Conservation (phyloP, 306 rosid genomes). For the Amphicarpaea edgeworthii region DNA sequence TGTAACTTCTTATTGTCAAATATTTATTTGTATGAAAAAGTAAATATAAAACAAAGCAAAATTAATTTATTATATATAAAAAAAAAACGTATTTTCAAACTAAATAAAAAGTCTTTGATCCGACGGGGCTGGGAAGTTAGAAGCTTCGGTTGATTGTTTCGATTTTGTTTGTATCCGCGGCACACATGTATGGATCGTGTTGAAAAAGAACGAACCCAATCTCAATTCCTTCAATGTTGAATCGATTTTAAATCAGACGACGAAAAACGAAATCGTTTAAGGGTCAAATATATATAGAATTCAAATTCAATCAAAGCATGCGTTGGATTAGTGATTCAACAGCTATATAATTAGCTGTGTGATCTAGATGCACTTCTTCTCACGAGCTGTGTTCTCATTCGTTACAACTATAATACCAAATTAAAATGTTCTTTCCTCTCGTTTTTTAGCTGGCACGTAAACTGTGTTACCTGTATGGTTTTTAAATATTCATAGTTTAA, state of each 20-base stretch:
- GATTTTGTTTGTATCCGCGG: too few relatives aligned
- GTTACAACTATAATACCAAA: background rate
- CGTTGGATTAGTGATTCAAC: constrained; percentile 39
- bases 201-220: background rate
- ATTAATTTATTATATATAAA: too few relatives aligned
- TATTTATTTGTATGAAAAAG: background rate
- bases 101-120: background rate
- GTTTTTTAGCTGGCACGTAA: constrained; percentile 8
- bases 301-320: constrained; percentile 46
- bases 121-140: background rate
- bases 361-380: constrained; percentile 24
- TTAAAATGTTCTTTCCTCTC: background rate
- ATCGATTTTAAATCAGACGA: background rate
- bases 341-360: constrained; percentile 30
- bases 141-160: background rate
- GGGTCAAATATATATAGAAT: constrained; percentile 32
- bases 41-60: too few relatives aligned
- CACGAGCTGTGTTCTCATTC: background rate
- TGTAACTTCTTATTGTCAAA: too few relatives aligned
- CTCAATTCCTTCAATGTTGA: constrained; percentile 11
- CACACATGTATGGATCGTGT: background rate
- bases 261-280: background rate
- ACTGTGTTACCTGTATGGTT: background rate
- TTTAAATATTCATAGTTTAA: background rate
- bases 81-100: background rate